Percentiles rank a stretch among this genome's conserved stretches.
These are phyloP conservation scores for Didymella sp. DNA, from an alignment of 2,329 filamentous ascomycete genomes.

Conservation along the genomic window DNA sequence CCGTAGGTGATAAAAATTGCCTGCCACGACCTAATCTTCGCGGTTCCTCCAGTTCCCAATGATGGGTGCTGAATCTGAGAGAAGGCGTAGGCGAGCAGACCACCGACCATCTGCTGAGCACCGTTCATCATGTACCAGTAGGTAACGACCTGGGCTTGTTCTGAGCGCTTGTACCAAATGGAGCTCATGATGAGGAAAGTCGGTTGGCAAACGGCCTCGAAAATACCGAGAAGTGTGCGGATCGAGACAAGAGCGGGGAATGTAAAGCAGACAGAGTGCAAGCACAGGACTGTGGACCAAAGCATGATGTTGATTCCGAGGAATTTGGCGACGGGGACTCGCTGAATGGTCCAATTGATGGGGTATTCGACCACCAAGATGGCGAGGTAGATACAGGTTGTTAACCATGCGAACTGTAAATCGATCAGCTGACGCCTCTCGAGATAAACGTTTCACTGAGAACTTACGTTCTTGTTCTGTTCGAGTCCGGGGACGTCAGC, in stretches of 20 bases:
- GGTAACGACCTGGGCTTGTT: constrained; percentile 70
- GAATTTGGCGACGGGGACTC: constrained; percentile 72
- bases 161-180: constrained; percentile 75
- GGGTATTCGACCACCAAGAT: constrained; percentile 76
- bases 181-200: constrained; percentile 70
- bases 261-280: constrained; percentile 66
- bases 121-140: constrained; percentile 82
- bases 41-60: constrained; percentile 37
- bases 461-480: constrained; percentile 38
- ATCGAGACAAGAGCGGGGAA: constrained; percentile 67
- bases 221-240: constrained; percentile 72
- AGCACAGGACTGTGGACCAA: constrained; percentile 68
- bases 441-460: background rate
- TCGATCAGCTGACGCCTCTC: background rate
- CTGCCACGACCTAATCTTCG: constrained; percentile 69
- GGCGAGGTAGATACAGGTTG: constrained; percentile 76
- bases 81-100: constrained; percentile 66
- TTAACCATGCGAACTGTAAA: constrained; percentile 71
- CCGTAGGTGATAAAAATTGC: constrained; percentile 73
- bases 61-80: constrained; percentile 33
- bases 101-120: constrained; percentile 74
- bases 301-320: constrained; percentile 68
- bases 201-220: constrained; percentile 74
- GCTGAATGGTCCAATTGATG: constrained; percentile 69
- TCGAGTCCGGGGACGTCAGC: constrained; percentile 46